Evolutionary conservation across 2,329 filamentous ascomycete species (phyloP).

Genomic region (Diaporthe vaccinii): DNA sequence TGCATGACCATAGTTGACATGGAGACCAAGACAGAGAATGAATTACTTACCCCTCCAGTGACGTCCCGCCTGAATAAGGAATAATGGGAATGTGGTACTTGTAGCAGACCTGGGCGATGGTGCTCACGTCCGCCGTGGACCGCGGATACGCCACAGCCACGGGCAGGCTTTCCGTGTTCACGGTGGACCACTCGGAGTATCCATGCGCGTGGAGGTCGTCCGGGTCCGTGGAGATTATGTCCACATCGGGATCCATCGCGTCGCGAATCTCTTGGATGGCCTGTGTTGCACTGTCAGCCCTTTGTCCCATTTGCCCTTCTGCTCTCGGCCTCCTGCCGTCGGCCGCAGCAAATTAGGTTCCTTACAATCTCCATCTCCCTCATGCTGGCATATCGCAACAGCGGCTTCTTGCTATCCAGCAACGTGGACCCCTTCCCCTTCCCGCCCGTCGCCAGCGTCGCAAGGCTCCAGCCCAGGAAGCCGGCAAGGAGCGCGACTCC

Average conservation of each 20-base stretch:
- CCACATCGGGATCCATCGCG: conserved; percentile 58
- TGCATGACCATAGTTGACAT: neutral
- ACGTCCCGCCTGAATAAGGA: conserved; percentile 87
- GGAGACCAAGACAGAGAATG: neutral
- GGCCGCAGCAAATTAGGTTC: neutral
- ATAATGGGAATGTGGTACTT: conserved; percentile 87
- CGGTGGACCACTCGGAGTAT: conserved; percentile 77
- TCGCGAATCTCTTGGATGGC: conserved; percentile 68
- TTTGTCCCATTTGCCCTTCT: neutral
- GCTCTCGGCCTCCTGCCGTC: too few species aligned
- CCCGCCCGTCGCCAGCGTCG: conserved; percentile 47
- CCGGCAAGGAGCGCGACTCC: conserved; percentile 56
- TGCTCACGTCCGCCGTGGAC: conserved; percentile 70
- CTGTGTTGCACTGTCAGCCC: conserved; percentile 50
- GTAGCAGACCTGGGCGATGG: conserved; percentile 77
- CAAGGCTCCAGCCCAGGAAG: conserved; percentile 57
- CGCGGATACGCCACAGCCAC: conserved; percentile 76
- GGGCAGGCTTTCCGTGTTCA: conserved; percentile 71
- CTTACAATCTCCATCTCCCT: conserved; percentile 59
- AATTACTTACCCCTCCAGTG: conserved; percentile 75
- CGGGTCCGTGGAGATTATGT: conserved; percentile 73
- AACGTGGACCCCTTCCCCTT: conserved; percentile 46
- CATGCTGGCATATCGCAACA: conserved; percentile 56
- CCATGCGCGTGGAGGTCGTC: conserved; percentile 73
- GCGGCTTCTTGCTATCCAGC: conserved; percentile 46